A percentile compares a stretch with the other conserved stretches of the same genome.
These are phyloP conservation scores for Leccinum disarticulatum DNA, from an alignment of 768 basidiomycete species.

Conservation along the genomic window DNA sequence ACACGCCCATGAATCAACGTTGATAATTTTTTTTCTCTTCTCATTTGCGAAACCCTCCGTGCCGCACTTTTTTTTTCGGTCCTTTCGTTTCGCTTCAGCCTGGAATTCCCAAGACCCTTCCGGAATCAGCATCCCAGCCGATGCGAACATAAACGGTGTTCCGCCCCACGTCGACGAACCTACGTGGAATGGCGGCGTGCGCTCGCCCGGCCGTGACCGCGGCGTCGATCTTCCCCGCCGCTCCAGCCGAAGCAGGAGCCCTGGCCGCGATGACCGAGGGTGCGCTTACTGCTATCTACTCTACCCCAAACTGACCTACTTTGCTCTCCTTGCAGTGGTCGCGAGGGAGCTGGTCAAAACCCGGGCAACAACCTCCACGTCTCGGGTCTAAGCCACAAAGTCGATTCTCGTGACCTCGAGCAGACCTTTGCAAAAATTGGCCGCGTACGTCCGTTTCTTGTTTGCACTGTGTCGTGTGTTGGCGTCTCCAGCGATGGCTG, in stretches of 20 bases:
- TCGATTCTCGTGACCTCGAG: conserved; percentile 87
- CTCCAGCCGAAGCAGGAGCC: conserved; percentile 80
- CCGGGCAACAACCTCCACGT: conserved; percentile 69
- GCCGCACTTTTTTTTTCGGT: conserved; percentile 7
- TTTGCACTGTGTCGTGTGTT: neutral
- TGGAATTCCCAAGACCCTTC: conserved; percentile 83
- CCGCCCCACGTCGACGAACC: conserved; percentile 52
- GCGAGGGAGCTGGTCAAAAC: conserved; percentile 43
- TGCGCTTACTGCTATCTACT: conserved; percentile 33
- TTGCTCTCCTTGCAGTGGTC: conserved; percentile 11
- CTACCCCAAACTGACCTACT: neutral
- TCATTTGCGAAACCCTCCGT: conserved; percentile 24
- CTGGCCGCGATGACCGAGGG: conserved; percentile 58
- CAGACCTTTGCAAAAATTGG: conserved; percentile 87
- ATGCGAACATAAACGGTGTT: conserved; percentile 45
- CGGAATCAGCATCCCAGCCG: conserved; percentile 72
- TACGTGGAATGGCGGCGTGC: conserved; percentile 50
- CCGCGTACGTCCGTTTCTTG: conserved; percentile 48
- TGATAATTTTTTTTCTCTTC: conserved; percentile 42
- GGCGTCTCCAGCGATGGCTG: neutral
- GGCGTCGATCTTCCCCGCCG: conserved; percentile 57
- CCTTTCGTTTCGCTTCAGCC: conserved; percentile 46
- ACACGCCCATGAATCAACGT: conserved; percentile 38
- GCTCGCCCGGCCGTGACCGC: conserved; percentile 39
- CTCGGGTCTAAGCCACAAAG: conserved; percentile 56